phyloP scores from a whole-genome alignment of 495 filamentous ascomycete genomes.

The Daldinia childiae region DNA sequence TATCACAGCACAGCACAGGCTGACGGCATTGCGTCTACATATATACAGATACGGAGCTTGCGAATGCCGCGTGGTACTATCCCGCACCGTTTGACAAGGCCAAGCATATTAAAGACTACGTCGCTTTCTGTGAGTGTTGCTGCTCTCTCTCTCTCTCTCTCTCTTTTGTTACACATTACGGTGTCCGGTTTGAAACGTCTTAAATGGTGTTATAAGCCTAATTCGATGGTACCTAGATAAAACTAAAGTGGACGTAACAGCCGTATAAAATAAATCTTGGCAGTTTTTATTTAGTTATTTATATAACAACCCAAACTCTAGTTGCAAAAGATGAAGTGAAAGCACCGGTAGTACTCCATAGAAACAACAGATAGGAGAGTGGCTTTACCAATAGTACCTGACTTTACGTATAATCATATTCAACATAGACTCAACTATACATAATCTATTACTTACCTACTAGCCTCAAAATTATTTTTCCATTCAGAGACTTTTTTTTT shows the following conservation, averaged over 20 bases:
- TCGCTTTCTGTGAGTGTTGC: conserved; percentile 70
- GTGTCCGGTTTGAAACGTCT: background rate
- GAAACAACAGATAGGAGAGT: too few relatives aligned
- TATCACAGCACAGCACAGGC: too few relatives aligned
- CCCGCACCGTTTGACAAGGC: conserved; percentile 66
- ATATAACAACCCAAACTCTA: background rate
- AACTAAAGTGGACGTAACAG: conserved; percentile 52
- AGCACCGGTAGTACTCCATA: too few relatives aligned
- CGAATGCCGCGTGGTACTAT: conserved; percentile 77
- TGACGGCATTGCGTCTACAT: conserved; percentile 32
- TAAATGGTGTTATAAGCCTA: background rate
- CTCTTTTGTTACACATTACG: background rate
- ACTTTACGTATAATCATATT: background rate
- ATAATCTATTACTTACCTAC: background rate
- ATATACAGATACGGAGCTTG: conserved; percentile 62
- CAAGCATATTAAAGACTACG: conserved; percentile 66
- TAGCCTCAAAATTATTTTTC: background rate
- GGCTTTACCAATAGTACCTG: background rate
- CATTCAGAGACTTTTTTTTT: too few relatives aligned
- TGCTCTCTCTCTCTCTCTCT: too few relatives aligned
- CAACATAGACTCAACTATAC: background rate
- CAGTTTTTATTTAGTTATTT: too few relatives aligned
- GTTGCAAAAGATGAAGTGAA: too few relatives aligned
- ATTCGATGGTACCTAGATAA: conserved; percentile 51
- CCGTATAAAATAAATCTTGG: background rate